Evolutionary conservation across 768 basidiomycete genomes (phyloP), one percentile per base, ranked within the genome.

Genomic region (Tubosaeta sp.): DNA sequence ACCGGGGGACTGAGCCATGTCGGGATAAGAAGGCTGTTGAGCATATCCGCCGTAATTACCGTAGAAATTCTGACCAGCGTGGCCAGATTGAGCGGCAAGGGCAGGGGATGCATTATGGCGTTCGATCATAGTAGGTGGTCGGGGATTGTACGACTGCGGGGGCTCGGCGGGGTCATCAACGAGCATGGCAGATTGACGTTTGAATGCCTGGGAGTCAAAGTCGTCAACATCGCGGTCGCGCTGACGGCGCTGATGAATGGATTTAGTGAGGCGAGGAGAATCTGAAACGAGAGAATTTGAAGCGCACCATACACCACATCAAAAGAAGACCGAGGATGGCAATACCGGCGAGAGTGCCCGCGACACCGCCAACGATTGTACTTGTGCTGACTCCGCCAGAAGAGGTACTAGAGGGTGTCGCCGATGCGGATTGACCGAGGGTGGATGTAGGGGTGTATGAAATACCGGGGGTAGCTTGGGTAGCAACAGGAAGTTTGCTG

Each of bases 111-210:
- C 52, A 21, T 68, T 71, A 55, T 75, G 77, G 41, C 72, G 72
- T 58, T 86, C 78, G 45, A 81, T 74, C 84, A 85, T 85, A 25
- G 76, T 73, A n/a, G 84, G 84, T 16, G 83, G 81, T 19, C 80
- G 76, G 16, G 79, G 79, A 51, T 79, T 79, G 59, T 68, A 76
- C 0, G 76, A 73, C 25, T 67, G 59, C 3, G 53, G n/a, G 4
- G 56, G 68, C 19, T 69, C 68, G 24, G 69, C 71, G n/a, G 77
- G 74, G 56, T 85, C 84, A 42, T 80, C 71, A 21, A 82, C 69
- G 21, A 86, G 64, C 14, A 82, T 62, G n/a, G 78, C 79, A 13
- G 86, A 87, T 55, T 78, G 75, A 46, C 83, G 81, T 46, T 80
- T 78, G 75, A 86, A 86, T 10, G 76, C 76, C 39, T 69, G 65